phyloP scores from a whole-genome alignment of 768 basidiomycete species.

The Lentinula lateritia region DNA sequence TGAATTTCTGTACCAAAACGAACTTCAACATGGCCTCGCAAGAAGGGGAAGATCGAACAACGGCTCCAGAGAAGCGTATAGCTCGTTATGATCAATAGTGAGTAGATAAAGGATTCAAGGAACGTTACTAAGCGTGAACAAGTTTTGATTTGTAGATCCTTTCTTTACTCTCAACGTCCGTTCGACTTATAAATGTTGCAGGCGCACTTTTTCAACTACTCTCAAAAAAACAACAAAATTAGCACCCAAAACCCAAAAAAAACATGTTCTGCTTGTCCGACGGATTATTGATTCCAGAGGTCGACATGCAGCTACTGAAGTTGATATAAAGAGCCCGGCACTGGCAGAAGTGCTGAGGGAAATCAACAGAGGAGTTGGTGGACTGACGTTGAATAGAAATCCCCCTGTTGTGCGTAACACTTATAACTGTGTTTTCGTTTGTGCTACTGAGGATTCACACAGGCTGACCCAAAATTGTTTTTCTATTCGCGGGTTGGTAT shows the following conservation, averaged over 20 bases:
- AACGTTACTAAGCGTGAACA: no score
- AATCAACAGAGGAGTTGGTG: conserved; percentile 10
- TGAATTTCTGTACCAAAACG: no score
- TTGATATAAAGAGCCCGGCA: conserved; percentile 15
- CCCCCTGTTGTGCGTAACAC: neutral
- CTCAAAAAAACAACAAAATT: conserved; percentile 18
- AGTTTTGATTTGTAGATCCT: no score
- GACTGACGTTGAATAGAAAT: neutral
- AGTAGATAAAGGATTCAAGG: no score
- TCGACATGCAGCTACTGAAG: conserved; percentile 8
- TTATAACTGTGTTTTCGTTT: no score
- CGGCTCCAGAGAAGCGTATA: no score
- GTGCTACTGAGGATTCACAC: neutral
- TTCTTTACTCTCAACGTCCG: no score
- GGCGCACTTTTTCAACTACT: conserved; percentile 12
- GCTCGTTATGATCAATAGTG: no score
- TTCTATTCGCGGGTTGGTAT: conserved; percentile 12
- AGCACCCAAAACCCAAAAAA: conserved; percentile 13
- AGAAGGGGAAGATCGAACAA: no score
- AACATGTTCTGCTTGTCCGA: conserved; percentile 17
- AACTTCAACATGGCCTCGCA: no score
- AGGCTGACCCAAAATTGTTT: conserved; percentile 13
- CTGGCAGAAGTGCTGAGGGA: conserved; percentile 14
- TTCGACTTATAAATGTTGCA: conserved; percentile 2
- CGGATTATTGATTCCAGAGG: conserved; percentile 18